phyloP scores from a whole-genome alignment of 257 asterid genomes.

The Misopates orontium region DNA sequence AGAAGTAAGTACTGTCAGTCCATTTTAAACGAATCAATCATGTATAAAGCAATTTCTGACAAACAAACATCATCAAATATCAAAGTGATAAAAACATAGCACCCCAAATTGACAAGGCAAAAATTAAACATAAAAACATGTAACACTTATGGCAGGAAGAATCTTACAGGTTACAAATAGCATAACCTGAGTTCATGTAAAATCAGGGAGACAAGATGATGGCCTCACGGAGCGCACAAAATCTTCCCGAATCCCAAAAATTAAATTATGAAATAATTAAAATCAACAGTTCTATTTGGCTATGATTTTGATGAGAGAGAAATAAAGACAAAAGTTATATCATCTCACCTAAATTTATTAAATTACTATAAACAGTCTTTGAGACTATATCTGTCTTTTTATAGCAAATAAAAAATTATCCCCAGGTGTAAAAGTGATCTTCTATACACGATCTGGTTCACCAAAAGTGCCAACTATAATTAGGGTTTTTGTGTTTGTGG shows the following conservation, averaged over 20 bases:
- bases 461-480: slow-evolving; percentile 21
- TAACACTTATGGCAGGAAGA: too few relatives aligned
- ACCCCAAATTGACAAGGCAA: neutral
- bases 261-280: slow-evolving; percentile 23
- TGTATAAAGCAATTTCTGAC: neutral
- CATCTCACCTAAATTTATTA: neutral
- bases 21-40: neutral
- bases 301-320: slow-evolving; percentile 45
- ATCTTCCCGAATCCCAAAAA: slow-evolving; percentile 38
- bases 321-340: neutral
- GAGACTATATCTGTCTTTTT: neutral
- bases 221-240: slow-evolving; percentile 40
- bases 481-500: slow-evolving; percentile 42
- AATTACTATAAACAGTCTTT: neutral
- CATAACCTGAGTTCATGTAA: slow-evolving; percentile 4
- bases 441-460: slow-evolving; percentile 1
- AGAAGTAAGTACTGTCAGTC: too few relatives aligned
- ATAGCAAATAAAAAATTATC: neutral
- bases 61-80: neutral
- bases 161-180: too few relatives aligned
- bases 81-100: neutral
- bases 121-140: too few relatives aligned
- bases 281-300: slow-evolving; percentile 35
- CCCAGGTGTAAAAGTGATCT: neutral
- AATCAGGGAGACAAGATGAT: slow-evolving; percentile 24